Conservation (phyloP, 2,329 filamentous ascomycete species). For the Orbilia blumenaviensis region DNA sequence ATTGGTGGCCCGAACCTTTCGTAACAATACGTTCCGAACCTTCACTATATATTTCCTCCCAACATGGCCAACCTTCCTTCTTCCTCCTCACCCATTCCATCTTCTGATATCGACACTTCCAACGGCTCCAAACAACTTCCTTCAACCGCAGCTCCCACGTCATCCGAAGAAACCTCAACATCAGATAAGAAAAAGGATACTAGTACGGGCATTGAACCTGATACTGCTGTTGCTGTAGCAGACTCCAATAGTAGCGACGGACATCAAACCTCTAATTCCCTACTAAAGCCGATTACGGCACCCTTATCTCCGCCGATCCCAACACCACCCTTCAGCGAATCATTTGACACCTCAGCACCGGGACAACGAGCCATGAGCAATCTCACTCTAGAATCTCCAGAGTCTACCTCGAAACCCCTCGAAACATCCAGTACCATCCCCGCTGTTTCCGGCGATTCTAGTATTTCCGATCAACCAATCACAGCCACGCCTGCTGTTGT, state of each 20-base stretch:
- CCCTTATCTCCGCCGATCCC: slow-evolving; percentile 58
- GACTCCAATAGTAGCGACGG: slow-evolving; percentile 20
- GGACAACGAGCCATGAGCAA: slow-evolving; percentile 56
- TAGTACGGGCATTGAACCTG: slow-evolving; percentile 26
- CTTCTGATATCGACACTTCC: slow-evolving; percentile 23
- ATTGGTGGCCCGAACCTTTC: slow-evolving; percentile 6
- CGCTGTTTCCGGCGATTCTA: slow-evolving; percentile 44
- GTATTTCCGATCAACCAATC: slow-evolving; percentile 47
- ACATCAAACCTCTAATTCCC: neutral
- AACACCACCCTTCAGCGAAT: slow-evolving; percentile 58
- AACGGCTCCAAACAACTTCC: slow-evolving; percentile 18
- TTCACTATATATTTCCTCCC: slow-evolving; percentile 2
- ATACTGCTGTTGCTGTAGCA: slow-evolving; percentile 29
- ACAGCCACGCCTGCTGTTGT: slow-evolving; percentile 52
- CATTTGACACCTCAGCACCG: slow-evolving; percentile 58
- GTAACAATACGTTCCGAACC: neutral
- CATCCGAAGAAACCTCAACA: slow-evolving; percentile 20
- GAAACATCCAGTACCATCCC: slow-evolving; percentile 34
- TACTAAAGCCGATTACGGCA: slow-evolving; percentile 56
- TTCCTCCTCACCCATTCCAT: slow-evolving; percentile 24
- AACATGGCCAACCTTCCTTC: slow-evolving; percentile 47
- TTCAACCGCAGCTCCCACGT: neutral
- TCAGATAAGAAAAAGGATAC: slow-evolving; percentile 17
- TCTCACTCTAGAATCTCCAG: slow-evolving; percentile 57
- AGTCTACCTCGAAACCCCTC: slow-evolving; percentile 50